Conservation (phyloP, 2,329 filamentous ascomycete genomes). For the Aspergillus carbonarius region DNA sequence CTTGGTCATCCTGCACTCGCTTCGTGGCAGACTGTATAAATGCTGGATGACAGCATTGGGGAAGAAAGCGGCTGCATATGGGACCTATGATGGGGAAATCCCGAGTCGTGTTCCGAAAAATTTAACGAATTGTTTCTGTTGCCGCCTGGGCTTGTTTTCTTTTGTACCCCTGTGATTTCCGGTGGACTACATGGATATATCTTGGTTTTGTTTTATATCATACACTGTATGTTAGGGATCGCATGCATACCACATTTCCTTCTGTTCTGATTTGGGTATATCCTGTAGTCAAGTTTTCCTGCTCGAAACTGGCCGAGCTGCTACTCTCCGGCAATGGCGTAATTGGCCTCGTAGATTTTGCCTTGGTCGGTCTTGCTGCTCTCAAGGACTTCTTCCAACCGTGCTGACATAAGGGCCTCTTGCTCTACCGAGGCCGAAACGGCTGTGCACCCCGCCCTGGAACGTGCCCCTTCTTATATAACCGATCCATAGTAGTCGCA, state of each 20-base stretch:
- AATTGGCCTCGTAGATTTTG: not conserved
- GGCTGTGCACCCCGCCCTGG: constrained; percentile 5
- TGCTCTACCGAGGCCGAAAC: not conserved
- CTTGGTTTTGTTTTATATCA: constrained; percentile 34
- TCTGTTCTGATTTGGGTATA: constrained; percentile 17
- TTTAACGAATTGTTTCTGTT: constrained; percentile 36
- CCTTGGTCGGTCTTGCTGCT: not conserved
- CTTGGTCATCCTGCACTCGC: not conserved
- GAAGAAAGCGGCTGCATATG: constrained; percentile 19
- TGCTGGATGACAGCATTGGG: constrained; percentile 15
- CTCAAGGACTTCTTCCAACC: not conserved
- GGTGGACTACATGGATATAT: constrained; percentile 44
- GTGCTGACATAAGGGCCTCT: constrained; percentile 5
- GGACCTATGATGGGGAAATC: constrained; percentile 30
- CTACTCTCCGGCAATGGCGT: not conserved
- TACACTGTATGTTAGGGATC: constrained; percentile 39
- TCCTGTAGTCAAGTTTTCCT: not conserved
- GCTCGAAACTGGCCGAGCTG: not conserved
- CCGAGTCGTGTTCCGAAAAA: constrained; percentile 37
- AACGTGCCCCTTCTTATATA: not conserved
- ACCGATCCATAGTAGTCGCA: not conserved
- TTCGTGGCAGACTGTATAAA: not conserved
- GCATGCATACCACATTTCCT: constrained; percentile 39
- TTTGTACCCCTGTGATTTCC: constrained; percentile 29
- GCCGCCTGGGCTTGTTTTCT: constrained; percentile 21